Evolutionary conservation across 768 basidiomycete species (phyloP), one percentile per base, ranked within the genome.

Genomic region (Agrocybe praecox): DNA sequence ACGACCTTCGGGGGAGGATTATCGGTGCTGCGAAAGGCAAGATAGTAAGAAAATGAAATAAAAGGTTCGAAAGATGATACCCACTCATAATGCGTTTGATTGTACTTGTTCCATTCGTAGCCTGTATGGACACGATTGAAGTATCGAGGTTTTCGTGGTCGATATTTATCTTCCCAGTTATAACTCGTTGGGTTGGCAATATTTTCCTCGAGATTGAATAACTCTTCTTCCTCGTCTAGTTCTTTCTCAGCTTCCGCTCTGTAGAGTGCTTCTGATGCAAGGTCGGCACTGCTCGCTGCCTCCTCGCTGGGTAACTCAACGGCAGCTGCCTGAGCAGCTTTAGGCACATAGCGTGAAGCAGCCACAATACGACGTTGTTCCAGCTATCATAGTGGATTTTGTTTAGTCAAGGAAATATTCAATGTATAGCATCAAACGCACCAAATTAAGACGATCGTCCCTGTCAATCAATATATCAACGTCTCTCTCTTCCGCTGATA

Each of bases 61-160:
- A 43, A 6, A n/a, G 33, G n/a, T n/a, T n/a, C n/a, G n/a, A n/a
- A n/a, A 26, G 18, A 17, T n/a, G 54, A 19, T 10, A 82, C 92
- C 61, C 77, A 96, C 94, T 98, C 97, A 72, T 98, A 99, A 75
- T 98, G 97, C 3, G 97, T 98, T 72, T 98, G 96, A 72, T 98
- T 98, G 73, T 98, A 99, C 78, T 98, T 98, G 80, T 96, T 98
- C 97, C 97, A 99, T 71, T 99, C 97, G 69, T 96, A 99, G 23
- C 97, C 97, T 26, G 97, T 99, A 67, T 98, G 95, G 22, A 98
- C 97, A 56, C 97, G 88, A 69, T 99, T 99, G 78, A 98, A 98
- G 78, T 98, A 99, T 60, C 96, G 82, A 45, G 97, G 97, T 72
- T 98, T 99, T 33, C 97, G 83, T 26, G 97, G 96, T 36, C 97